Base-by-base conservation (phyloP, 2,329 filamentous ascomycete species). In the Massarina eburnea region DNA sequence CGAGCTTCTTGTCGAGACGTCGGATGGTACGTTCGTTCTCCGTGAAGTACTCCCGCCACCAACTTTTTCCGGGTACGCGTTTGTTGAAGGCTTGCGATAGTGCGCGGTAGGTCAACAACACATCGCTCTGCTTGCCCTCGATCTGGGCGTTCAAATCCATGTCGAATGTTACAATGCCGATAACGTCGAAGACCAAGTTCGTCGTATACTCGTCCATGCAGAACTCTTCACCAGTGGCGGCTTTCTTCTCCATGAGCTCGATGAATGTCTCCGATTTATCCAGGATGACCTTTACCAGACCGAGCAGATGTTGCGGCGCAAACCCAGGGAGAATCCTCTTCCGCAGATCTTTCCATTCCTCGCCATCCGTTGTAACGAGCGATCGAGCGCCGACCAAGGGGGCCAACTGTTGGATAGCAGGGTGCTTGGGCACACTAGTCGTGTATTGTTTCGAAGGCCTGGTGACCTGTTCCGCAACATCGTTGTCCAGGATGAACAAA, bases 201-300 rank as follows among this genome's bases (percentile, higher is more conserved):
- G 54, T 56, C 2, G 50, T 56, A 19, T 49, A 49, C 0, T 51
- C 44, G 3, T 55, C 54, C 2, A 61, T 36, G 8, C 44, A 35
- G 14, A 61, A 55, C 0, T 49, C 34, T 1, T 55, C 46, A 17
- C 43, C 37, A 0, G 34, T 43, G 8, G 24, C 19, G 7, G 51
- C 57, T n/a, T 48, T 52, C 9, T 54, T 18, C 8, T 52, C 46
- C 38, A 62, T 48, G 22, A 52, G 52, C 6, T 57, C 46, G 32
- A 54, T 50, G 37, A 66, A 68, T 0, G 48, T 46, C 9, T 54
- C 41, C 8, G 47, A 43, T 33, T 68, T 62, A 12, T 69, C 61
- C 0, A 69, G 38, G 15, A 69, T 62, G 21, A 51, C 43, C 6
- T 46, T 35, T 1, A 57, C 52, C 4, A 55, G 41, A 9, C 30